Evolutionary conservation across 768 basidiomycete species (phyloP).

Genomic region (Kwoniella sp.): DNA sequence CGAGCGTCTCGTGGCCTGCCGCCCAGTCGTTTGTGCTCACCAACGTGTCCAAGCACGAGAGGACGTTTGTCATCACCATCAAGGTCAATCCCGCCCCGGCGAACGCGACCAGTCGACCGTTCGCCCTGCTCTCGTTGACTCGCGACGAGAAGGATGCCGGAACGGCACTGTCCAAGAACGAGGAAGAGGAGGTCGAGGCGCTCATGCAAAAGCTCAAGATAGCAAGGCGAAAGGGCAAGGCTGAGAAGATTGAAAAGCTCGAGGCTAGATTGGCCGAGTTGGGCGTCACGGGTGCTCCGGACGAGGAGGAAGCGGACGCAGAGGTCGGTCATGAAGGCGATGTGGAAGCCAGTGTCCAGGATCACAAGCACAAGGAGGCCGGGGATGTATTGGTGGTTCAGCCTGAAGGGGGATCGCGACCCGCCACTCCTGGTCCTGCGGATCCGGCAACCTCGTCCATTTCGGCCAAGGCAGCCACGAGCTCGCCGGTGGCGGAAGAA

Average conservation of each 20-base stretch:
- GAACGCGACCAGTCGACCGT: neutral
- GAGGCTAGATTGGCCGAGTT: slow-evolving; percentile 36
- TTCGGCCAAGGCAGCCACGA: neutral
- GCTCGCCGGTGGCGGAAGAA: too few species aligned
- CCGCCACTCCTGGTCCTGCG: too few species aligned
- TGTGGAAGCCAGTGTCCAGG: too few species aligned
- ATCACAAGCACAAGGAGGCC: too few species aligned
- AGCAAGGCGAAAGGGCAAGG: slow-evolving; percentile 42
- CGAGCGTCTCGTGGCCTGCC: neutral
- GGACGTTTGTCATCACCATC: slow-evolving; percentile 38
- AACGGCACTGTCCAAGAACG: slow-evolving; percentile 33
- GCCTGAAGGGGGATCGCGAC: too few species aligned
- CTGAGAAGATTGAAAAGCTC: slow-evolving; percentile 46
- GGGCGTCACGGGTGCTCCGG: slow-evolving; percentile 21
- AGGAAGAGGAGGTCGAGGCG: slow-evolving; percentile 46
- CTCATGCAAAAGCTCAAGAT: slow-evolving; percentile 49
- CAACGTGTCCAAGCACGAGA: slow-evolving; percentile 41
- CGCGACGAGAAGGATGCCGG: slow-evolving; percentile 36
- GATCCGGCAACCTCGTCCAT: neutral
- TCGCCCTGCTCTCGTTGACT: slow-evolving; percentile 24
- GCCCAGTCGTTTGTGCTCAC: slow-evolving; percentile 30
- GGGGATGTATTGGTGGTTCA: too few species aligned
- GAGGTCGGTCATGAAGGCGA: neutral
- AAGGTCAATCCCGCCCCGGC: neutral
- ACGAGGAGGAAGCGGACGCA: slow-evolving; percentile 6